These are phyloP conservation scores for Botrytis squamosa DNA, from an alignment of 2,329 filamentous ascomycete genomes.

Conservation along the genomic window DNA sequence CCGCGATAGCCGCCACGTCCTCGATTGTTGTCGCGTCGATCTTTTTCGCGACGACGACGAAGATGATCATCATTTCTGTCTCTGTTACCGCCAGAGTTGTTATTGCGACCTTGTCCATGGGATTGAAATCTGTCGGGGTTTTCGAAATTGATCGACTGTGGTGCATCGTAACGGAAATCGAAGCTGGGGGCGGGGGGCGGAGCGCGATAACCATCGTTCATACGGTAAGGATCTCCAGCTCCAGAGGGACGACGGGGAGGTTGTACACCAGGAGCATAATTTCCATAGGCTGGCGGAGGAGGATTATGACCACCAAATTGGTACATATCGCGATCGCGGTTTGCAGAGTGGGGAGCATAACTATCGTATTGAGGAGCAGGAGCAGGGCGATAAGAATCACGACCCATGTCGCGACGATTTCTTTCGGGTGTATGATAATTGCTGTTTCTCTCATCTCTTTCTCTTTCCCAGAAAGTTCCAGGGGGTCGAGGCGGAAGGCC, in stretches of 20 bases:
- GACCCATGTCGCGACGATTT: conserved; percentile 4
- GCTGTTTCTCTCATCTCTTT: conserved; percentile 6
- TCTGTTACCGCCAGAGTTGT: conserved; percentile 7
- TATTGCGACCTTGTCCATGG: conserved; percentile 30
- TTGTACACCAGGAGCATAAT: conserved; percentile 23
- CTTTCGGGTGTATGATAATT: conserved; percentile 8
- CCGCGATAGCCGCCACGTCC: conserved; percentile 34
- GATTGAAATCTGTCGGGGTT: conserved; percentile 30
- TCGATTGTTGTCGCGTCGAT: conserved; percentile 18
- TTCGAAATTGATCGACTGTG: conserved; percentile 34
- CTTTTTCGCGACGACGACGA: background rate
- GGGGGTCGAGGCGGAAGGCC: conserved; percentile 32
- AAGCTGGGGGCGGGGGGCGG: conserved; percentile 31
- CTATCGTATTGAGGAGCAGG: conserved; percentile 10
- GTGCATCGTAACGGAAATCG: conserved; percentile 38
- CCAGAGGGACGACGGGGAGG: conserved; percentile 25
- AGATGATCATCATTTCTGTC: conserved; percentile 19
- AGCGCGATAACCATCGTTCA: conserved; percentile 21
- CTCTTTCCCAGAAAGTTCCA: background rate
- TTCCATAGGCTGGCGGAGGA: conserved; percentile 17
- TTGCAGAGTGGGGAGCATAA: conserved; percentile 19
- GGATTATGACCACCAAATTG: conserved; percentile 31
- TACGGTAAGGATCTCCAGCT: conserved; percentile 3
- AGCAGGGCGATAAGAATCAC: conserved; percentile 31
- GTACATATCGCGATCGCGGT: conserved; percentile 27